Evolutionary conservation across 768 basidiomycete genomes (phyloP), one percentile per base, ranked within the genome.

Genomic region (Piloderma croceum): DNA sequence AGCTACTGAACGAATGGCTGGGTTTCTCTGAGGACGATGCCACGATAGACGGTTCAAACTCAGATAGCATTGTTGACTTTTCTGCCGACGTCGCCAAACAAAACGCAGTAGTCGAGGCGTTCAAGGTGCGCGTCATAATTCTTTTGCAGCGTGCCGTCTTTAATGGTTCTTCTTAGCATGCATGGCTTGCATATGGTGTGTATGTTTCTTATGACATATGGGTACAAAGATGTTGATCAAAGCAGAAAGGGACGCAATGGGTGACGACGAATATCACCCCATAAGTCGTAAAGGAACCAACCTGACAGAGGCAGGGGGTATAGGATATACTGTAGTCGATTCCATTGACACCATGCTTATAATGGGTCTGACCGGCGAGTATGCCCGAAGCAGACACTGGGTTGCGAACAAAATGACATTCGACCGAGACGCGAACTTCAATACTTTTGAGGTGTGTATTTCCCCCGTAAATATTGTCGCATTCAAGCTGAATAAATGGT

Each of bases 251-350:
- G 81, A 96, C 57, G 92, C 92, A 2, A 91, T 90, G 79, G 92
- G 92, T 2, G 74, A 74, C 41, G 91, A 96, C 64, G 89, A 94
- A 59, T 96, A 90, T 53, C 90, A 94, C 53, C 92, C 93, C 0
- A 71, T 98, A 18, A 74, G 74, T 38, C 71, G 71, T 36, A 64
- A 62, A 20, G 93, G 93, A 4, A 74, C 77, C 7, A 91, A 98
- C 58, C 70, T 98, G 21, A 83, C 86, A 1, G 50, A 62, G 4
- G 81, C 79, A 2, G 90, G 88, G 25, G 83, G 88, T 11, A 83
- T 96, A 38, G 91, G 91, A 18, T 93, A 91, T 57, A 89, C 83
- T 25, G 82, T 98, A 33, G 74, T 85, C 41, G 93, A 96, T 53
- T 81, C 87, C 0, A 70, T 96, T 13, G 93, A 96, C 60, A 83